A percentile compares a stretch with the other conserved stretches of the same genome.
Evolutionary conservation across 768 basidiomycete species (phyloP).

Genomic region (Suillus sp.): DNA sequence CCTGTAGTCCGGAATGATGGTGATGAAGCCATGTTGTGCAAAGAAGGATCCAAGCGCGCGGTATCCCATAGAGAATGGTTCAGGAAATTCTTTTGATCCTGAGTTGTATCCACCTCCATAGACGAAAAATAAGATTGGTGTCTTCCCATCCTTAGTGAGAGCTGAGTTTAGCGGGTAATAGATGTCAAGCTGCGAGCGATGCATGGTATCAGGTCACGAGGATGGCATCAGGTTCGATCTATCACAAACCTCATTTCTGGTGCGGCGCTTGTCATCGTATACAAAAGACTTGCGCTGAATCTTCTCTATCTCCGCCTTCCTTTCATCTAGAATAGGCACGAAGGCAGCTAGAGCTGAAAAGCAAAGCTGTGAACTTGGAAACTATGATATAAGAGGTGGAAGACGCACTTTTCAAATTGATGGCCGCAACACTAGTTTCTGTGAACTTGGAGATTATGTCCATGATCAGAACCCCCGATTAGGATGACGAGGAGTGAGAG

Average conservation of each 20-base stretch:
- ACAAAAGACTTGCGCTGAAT: constrained; percentile 56
- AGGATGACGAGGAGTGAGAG: neutral
- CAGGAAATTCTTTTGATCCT: constrained; percentile 50
- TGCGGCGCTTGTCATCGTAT: constrained; percentile 41
- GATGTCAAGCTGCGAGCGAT: constrained; percentile 54
- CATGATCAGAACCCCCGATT: constrained; percentile 29
- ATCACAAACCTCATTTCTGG: constrained; percentile 2
- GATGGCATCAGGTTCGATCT: neutral
- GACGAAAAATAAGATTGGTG: constrained; percentile 60
- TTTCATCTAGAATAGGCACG: constrained; percentile 50
- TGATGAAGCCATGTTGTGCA: constrained; percentile 57
- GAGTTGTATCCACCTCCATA: constrained; percentile 67
- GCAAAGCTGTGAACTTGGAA: neutral
- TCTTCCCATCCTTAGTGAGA: constrained; percentile 28
- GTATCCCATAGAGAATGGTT: constrained; percentile 54
- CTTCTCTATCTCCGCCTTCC: constrained; percentile 46
- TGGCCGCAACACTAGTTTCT: constrained; percentile 32
- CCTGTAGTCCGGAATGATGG: constrained; percentile 71
- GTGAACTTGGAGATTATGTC: constrained; percentile 37
- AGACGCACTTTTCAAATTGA: constrained; percentile 40
- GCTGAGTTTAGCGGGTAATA: constrained; percentile 53
- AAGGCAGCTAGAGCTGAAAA: constrained; percentile 52
- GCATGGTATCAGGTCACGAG: neutral
- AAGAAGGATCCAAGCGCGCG: constrained; percentile 63
- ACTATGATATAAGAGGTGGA: constrained; percentile 4